These are phyloP conservation scores for Corniculantispora saksenae DNA, from an alignment of 2,329 filamentous ascomycete species.

Conservation along the genomic window DNA sequence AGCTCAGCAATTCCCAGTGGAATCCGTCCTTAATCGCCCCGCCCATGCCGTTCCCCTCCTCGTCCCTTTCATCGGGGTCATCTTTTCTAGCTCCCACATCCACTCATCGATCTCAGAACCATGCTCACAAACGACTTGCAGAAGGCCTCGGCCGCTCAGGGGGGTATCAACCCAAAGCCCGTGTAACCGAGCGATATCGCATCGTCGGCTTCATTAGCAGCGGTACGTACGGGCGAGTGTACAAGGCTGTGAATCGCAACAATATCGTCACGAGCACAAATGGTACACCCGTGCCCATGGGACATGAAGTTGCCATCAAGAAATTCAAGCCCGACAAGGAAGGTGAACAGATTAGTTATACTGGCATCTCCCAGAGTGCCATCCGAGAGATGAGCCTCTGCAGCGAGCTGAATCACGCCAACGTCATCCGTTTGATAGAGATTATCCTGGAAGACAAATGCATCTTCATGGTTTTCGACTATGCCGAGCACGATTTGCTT, in stretches of 20 bases:
- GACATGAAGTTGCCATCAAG: slow-evolving; percentile 90
- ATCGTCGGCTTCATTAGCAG: slow-evolving; percentile 98
- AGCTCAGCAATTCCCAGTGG: slow-evolving; percentile 6
- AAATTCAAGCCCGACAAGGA: slow-evolving; percentile 99
- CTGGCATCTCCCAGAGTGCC: slow-evolving; percentile 94
- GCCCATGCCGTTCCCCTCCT: slow-evolving; percentile 19
- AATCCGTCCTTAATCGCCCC: background rate
- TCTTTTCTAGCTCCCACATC: background rate
- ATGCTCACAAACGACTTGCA: slow-evolving; percentile 42
- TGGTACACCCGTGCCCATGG: slow-evolving; percentile 44
- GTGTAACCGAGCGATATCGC: slow-evolving; percentile 89
- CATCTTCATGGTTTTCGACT: slow-evolving; percentile 99
- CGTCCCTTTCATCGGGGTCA: background rate
- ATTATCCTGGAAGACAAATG: slow-evolving; percentile 98
- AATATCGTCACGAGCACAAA: slow-evolving; percentile 18
- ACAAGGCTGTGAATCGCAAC: slow-evolving; percentile 79
- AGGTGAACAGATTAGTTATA: slow-evolving; percentile 91
- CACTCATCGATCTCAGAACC: background rate
- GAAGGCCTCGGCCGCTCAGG: slow-evolving; percentile 56
- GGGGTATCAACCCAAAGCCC: slow-evolving; percentile 73
- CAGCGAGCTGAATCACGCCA: slow-evolving; percentile 83
- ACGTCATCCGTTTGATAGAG: slow-evolving; percentile 88
- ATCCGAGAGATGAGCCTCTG: slow-evolving; percentile 97
- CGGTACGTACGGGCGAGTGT: slow-evolving; percentile 95
- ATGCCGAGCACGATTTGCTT: slow-evolving; percentile 93